Evolutionary conservation across 2,329 filamentous ascomycete species (phyloP), one percentile per base, ranked within the genome.

Genomic region (Metarhizium anisopliae): DNA sequence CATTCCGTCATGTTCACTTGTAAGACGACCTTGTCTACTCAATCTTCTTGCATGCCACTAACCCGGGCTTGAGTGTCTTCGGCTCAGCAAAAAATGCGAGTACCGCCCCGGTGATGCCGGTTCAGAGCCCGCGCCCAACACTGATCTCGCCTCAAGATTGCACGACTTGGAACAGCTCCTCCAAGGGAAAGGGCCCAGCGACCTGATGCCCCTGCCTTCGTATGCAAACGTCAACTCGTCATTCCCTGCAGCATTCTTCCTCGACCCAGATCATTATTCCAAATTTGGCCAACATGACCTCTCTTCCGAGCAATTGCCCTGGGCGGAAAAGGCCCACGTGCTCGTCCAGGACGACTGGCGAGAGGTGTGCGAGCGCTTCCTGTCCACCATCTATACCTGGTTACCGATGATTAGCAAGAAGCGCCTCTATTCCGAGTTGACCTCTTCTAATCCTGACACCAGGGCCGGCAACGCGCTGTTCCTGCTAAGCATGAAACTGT

Each of bases 381-480:
- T 64, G 18, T 52, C 51, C 1, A 56, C 54, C 18, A 14, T 58
- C 4, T 58, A 64, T 13, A 54, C 5, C 2, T 62, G 59, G 58
- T 50, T 64, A 13, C 58, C 60, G 7, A 53, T 60, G 14, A 57
- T 62, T 8, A 61, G 60, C 53, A 59, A 54, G 30, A 62, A 63
- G 38, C 56, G 58, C 2, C 42, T 62, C 2, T 30, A 57, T n/a
- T 25, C 55, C 32, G 51, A 56, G 3, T 20, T 58, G 1, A n/a
- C 35, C 6, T 30, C 47, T 32, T 8, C 32, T 6, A 50, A 55
- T 2, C 30, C 47, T 11, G 42, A 25, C 4, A 25, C 25, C 25
- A 25, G 25, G 25, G 25, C 25, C 25, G 25, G 25, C 25, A 25
- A 25, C 16, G 52, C 47, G 18, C 58, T 64, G 3, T 56, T 64